A percentile compares a stretch with the other conserved stretches of the same genome.
Conservation (phyloP, 805 yeast species). For the Yamadazyma insecticola region DNA sequence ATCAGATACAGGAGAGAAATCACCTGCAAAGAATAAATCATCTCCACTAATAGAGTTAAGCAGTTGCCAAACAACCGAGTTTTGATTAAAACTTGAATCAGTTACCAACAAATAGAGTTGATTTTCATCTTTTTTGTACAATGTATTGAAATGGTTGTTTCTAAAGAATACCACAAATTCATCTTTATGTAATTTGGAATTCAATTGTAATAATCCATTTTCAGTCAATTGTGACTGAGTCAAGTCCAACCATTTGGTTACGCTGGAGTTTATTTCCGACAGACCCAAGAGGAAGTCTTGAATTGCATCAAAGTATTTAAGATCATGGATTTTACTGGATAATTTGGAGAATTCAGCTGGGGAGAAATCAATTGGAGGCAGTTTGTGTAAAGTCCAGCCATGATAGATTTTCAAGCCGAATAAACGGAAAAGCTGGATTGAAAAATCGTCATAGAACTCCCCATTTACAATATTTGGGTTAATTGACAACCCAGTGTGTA, state of each 20-base stretch:
- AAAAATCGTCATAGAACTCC: conserved; percentile 45
- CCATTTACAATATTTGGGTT: conserved; percentile 61
- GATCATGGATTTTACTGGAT: too few relatives aligned
- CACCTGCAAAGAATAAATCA: conserved; percentile 68
- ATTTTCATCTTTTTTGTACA: conserved; percentile 46
- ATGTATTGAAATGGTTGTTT: conserved; percentile 83
- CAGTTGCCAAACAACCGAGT: conserved; percentile 76
- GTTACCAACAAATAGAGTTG: conserved; percentile 65
- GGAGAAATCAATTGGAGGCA: too few relatives aligned
- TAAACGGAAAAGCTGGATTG: conserved; percentile 51
- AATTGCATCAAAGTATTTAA: conserved; percentile 43
- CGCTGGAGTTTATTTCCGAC: conserved; percentile 8
- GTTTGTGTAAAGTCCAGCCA: conserved; percentile 86
- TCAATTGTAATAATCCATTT: conserved; percentile 53
- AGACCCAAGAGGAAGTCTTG: conserved; percentile 50
- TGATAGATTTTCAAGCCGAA: conserved; percentile 66
- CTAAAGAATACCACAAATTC: conserved; percentile 73
- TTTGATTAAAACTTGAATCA: conserved; percentile 59
- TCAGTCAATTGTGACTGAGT: conserved; percentile 75
- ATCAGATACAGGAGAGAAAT: conserved; percentile 46
- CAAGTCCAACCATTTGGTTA: conserved; percentile 39
- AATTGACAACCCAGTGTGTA: conserved; percentile 68
- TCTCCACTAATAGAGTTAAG: conserved; percentile 65
- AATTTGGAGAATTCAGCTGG: too few relatives aligned
- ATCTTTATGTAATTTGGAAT: conserved; percentile 42